Percentiles rank a stretch among this genome's conserved stretches.
These are phyloP conservation scores for Fusarium camptoceras DNA, from an alignment of 2,329 filamentous ascomycete genomes.

Conservation along the genomic window DNA sequence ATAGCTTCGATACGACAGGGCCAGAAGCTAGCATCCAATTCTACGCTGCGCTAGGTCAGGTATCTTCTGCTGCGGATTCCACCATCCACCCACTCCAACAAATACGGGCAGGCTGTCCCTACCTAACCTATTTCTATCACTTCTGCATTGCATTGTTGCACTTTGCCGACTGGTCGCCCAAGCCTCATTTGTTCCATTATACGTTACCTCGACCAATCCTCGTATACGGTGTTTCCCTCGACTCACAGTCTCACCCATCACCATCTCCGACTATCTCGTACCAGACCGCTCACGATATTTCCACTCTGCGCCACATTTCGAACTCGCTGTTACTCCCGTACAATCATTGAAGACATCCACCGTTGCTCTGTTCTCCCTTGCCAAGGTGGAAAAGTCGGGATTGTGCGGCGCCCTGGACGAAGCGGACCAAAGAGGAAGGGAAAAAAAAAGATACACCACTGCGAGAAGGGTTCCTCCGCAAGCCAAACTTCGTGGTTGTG, in stretches of 20 bases:
- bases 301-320: constrained; percentile 36
- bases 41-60: constrained; percentile 20
- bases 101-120: constrained; percentile 5
- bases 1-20: constrained; percentile 18
- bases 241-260: constrained; percentile 7
- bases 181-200: constrained; percentile 5
- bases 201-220: constrained; percentile 11
- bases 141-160: constrained; percentile 7
- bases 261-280: constrained; percentile 10
- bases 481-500: constrained; percentile 30
- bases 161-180: constrained; percentile 6
- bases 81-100: constrained; percentile 20
- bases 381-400: constrained; percentile 39
- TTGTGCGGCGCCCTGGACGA: constrained; percentile 20
- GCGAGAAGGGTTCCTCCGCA: constrained; percentile 2
- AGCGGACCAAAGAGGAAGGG: constrained; percentile 8
- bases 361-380: constrained; percentile 25
- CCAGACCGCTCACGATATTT: constrained; percentile 25
- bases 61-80: constrained; percentile 29
- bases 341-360: constrained; percentile 10
- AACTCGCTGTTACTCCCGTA: constrained; percentile 11
- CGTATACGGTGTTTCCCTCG: constrained; percentile 21
- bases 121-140: constrained; percentile 24
- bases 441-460: constrained; percentile 6
- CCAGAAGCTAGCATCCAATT: constrained; percentile 23